These are phyloP conservation scores for Asterella californica DNA, from an alignment of 225 moss, liverwort and hornwort species.

Conservation along the genomic window DNA sequence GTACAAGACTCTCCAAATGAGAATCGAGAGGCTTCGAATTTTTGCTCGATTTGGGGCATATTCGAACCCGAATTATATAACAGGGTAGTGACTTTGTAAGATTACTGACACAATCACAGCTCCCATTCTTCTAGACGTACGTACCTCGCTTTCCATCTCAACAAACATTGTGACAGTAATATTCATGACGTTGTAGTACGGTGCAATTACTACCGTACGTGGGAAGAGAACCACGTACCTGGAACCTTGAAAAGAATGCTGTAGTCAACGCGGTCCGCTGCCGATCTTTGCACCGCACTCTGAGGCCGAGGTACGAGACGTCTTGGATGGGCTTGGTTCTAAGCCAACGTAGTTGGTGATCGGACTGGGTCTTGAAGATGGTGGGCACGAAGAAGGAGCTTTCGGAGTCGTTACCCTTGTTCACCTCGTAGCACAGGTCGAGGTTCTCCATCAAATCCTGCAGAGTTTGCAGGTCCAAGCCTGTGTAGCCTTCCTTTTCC, in stretches of 20 bases:
- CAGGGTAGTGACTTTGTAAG: too few relatives aligned
- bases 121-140: too few relatives aligned
- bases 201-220: too few relatives aligned
- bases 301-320: conserved; percentile 15
- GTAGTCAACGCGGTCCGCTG: conserved; percentile 15
- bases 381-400: conserved; percentile 23
- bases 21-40: too few relatives aligned
- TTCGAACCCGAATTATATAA: too few relatives aligned
- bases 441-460: conserved; percentile 22
- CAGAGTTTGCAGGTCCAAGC: conserved; percentile 12
- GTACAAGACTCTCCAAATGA: too few relatives aligned
- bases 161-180: too few relatives aligned
- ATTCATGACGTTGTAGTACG: too few relatives aligned
- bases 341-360: conserved; percentile 16
- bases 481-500: conserved; percentile 9
- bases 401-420: not conserved
- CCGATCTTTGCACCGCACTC: conserved; percentile 27
- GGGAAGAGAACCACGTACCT: not conserved
- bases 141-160: too few relatives aligned
- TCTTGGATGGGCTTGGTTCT: not conserved
- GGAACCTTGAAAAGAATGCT: conserved; percentile 24
- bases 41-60: too few relatives aligned
- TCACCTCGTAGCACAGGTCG: conserved; percentile 23
- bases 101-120: too few relatives aligned
- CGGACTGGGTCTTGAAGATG: conserved; percentile 15